Percentiles rank a stretch among this genome's conserved stretches.
Conservation (phyloP, 768 basidiomycete genomes). For the Leccinum subtestaceum region DNA sequence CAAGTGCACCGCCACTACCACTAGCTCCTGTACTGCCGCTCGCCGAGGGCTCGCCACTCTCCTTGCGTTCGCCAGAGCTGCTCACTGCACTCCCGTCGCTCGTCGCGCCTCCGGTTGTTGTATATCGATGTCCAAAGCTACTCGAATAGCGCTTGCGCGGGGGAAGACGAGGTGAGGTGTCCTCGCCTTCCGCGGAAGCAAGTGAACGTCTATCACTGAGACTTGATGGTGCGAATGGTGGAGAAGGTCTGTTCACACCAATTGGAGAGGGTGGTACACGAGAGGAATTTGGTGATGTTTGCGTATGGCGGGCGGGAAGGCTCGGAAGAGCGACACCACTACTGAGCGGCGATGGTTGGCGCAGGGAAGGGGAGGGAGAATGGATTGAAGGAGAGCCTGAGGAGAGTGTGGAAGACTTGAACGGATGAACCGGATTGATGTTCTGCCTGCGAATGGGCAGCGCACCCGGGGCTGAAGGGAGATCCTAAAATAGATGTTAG, state of each 20-base stretch:
- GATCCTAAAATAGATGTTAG: conserved; percentile 29
- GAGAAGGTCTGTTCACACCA: conserved; percentile 34
- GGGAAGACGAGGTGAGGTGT: conserved; percentile 26
- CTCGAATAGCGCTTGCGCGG: conserved; percentile 69
- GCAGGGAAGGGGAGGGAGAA: conserved; percentile 46
- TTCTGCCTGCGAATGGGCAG: conserved; percentile 45
- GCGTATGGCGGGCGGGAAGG: conserved; percentile 36
- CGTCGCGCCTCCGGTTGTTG: conserved; percentile 39
- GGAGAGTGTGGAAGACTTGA: conserved; percentile 51
- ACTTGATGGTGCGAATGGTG: conserved; percentile 42
- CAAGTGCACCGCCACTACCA: conserved; percentile 26
- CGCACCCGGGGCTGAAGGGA: conserved; percentile 37
- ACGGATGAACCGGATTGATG: conserved; percentile 43
- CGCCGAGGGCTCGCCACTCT: conserved; percentile 16
- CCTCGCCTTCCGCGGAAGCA: conserved; percentile 36
- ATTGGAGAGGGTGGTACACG: conserved; percentile 42
- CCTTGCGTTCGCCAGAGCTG: conserved; percentile 18
- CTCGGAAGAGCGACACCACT: conserved; percentile 29
- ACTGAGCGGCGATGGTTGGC: conserved; percentile 45
- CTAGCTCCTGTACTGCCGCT: conserved; percentile 21
- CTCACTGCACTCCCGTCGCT: conserved; percentile 35
- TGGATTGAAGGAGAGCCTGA: conserved; percentile 48
- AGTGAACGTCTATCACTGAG: conserved; percentile 42
- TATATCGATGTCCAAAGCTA: conserved; percentile 73
- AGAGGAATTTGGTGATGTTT: conserved; percentile 41